A percentile compares a stretch with the other conserved stretches of the same genome.
Conservation (phyloP, 1,284 basidiomycete species). For the Thecaphora thlaspeos region DNA sequence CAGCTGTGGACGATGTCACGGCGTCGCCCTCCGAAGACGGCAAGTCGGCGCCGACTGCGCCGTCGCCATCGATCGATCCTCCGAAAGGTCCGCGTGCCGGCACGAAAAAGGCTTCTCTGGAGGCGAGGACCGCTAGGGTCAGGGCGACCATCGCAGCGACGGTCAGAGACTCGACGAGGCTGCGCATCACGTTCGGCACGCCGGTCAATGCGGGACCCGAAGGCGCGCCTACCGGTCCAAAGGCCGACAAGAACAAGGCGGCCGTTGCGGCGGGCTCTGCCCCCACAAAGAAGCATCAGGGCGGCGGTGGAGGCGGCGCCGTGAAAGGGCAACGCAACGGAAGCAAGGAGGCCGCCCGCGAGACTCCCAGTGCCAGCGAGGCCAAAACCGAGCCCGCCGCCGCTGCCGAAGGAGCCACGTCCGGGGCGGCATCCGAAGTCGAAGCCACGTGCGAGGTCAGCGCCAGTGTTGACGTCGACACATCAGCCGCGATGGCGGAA, state of each 20-base stretch:
- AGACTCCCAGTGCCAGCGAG: not conserved
- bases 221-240: constrained; percentile 33
- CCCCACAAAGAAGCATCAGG: not conserved
- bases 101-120: not conserved
- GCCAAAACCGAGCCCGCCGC: not conserved
- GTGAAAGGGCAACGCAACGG: too few species aligned
- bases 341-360: not conserved
- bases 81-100: not conserved
- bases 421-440: too few species aligned
- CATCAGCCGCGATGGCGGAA: too few species aligned
- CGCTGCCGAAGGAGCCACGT: too few species aligned
- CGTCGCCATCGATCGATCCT: not conserved
- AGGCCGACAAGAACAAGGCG: constrained; percentile 13
- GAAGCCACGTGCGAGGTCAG: too few species aligned
- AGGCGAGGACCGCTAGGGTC: not conserved
- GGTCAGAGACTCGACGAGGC: constrained; percentile 21
- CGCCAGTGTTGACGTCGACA: not conserved
- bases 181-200: constrained; percentile 35
- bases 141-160: not conserved
- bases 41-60: too few species aligned
- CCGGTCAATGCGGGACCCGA: constrained; percentile 27
- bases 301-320: too few species aligned
- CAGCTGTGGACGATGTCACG: not conserved
- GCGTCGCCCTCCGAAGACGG: too few species aligned
- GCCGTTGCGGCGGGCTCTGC: not conserved